Evolutionary conservation across 1,284 basidiomycete species (phyloP), one percentile per base, ranked within the genome.

Genomic region (Phellopilus nigrolimitatus): DNA sequence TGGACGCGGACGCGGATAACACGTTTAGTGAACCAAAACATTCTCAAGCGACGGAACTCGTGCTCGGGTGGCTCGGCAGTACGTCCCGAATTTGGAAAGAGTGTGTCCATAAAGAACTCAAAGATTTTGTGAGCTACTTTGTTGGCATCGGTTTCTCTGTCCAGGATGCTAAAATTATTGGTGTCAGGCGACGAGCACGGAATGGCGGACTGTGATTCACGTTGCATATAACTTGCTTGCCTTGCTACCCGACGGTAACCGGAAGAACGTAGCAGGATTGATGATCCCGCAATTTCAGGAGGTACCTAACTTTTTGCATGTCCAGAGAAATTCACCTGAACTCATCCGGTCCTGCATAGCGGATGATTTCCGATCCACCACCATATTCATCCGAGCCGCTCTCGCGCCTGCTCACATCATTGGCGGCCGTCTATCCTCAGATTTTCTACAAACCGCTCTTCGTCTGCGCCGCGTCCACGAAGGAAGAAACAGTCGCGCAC

Each of bases 381-480:
- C 63, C 71, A 15, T 59, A 65, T 48, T 75, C 78, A 0, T 73
- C 64, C 47, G 61, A 65, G 3, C 61, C 66, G 0, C 66, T 86
- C 0, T 71, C 75, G 3, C 65, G 69, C 15, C 68, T 87, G 38
- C 67, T 87, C 1, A 68, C 73, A 21, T 66, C 65, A 21, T 59
- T 83, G 28, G 78, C 83, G 5, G 66, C 71, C 39, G 58, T 67
- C 22, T 74, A 81, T 59, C 84, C 88, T 1, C 80, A 80, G 54
- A 57, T 84, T 0, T 84, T 90, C 64, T 89, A 82, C 71, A 88
- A 85, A 61, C 81, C 84, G 1, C 68, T 92, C 21, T 89, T 91
- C 63, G 67, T 75, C 0, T 84, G 83, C 44, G 82, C 87, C 0
- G 80, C 79, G 0, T 78, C 84, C 0, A 72, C 73, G 19, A 81